Percentiles rank a stretch among this genome's conserved stretches.
phyloP scores from a whole-genome alignment of 225 moss, liverwort and hornwort species.

The Bryum argenteum region DNA sequence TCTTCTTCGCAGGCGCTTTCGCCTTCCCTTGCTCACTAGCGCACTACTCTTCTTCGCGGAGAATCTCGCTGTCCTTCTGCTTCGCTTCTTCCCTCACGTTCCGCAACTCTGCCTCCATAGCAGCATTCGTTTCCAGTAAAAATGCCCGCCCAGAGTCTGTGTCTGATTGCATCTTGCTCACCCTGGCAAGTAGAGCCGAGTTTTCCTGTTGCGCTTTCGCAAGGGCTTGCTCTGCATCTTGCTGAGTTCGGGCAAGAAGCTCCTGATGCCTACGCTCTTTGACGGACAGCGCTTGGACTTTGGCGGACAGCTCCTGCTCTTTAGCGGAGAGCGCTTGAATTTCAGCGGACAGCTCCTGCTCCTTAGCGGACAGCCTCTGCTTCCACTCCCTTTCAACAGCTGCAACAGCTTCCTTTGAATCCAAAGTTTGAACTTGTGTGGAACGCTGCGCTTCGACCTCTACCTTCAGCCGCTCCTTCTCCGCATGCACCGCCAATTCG shows the following conservation, averaged over 20 bases:
- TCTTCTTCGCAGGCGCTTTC: constrained; percentile 45
- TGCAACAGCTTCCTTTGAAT: constrained; percentile 42
- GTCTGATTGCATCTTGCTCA: constrained; percentile 44
- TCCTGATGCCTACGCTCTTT: constrained; percentile 45
- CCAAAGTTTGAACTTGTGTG: constrained; percentile 23
- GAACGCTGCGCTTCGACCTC: constrained; percentile 39
- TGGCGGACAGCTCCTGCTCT: no score
- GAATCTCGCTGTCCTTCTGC: constrained; percentile 28
- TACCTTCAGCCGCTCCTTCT: constrained; percentile 32
- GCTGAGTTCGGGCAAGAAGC: constrained; percentile 28
- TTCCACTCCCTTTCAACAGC: constrained; percentile 45
- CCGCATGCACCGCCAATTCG: no score
- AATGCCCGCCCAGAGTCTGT: constrained; percentile 39
- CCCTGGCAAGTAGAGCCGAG: constrained; percentile 33
- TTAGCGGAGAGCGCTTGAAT: no score
- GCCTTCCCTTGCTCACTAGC: constrained; percentile 40
- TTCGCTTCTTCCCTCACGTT: constrained; percentile 36
- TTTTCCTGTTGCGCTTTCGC: constrained; percentile 34
- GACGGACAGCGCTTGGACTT: constrained; percentile 18
- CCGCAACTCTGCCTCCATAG: constrained; percentile 43
- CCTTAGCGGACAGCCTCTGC: constrained; percentile 46
- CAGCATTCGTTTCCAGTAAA: constrained; percentile 43
- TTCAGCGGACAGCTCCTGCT: no score
- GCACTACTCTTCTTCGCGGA: constrained; percentile 36
- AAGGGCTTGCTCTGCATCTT: constrained; percentile 23